Conservation (phyloP, 1,139 yeast species). For the Kodamaea alishanica region DNA sequence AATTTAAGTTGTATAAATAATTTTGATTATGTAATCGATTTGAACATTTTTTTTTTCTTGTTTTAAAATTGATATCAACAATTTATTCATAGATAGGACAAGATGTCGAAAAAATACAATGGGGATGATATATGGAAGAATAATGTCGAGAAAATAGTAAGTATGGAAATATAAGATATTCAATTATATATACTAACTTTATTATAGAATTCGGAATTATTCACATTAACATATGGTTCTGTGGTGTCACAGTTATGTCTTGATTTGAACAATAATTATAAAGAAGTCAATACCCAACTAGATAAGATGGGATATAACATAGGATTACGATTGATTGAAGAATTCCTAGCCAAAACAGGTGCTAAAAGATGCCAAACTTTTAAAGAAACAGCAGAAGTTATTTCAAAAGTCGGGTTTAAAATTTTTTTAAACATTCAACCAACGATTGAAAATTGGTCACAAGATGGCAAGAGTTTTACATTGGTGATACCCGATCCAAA, state of each 20-base stretch:
- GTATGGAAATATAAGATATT: constrained; percentile 21
- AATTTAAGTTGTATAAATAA: neutral
- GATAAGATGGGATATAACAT: constrained; percentile 95
- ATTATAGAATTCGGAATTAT: constrained; percentile 74
- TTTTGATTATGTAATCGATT: constrained; percentile 1
- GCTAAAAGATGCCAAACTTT: constrained; percentile 76
- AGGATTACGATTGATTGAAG: constrained; percentile 88
- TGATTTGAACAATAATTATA: constrained; percentile 74
- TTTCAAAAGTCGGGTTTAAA: constrained; percentile 85
- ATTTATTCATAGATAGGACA: no score
- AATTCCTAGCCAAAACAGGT: constrained; percentile 83
- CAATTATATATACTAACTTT: constrained; percentile 11
- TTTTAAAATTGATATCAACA: neutral
- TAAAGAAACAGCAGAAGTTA: constrained; percentile 83
- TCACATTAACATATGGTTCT: constrained; percentile 91
- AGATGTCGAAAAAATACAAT: constrained; percentile 55
- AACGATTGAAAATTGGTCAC: constrained; percentile 68
- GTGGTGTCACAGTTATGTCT: constrained; percentile 90
- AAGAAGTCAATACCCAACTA: constrained; percentile 74
- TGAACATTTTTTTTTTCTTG: neutral
- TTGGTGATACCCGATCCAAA: constrained; percentile 69
- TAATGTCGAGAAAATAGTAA: constrained; percentile 76
- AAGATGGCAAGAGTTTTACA: constrained; percentile 71
- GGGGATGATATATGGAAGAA: constrained; percentile 95
- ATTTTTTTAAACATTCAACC: constrained; percentile 85